Base-by-base conservation (phyloP, 1,284 basidiomycete species). In the Cryptococcus floricola region DNA sequence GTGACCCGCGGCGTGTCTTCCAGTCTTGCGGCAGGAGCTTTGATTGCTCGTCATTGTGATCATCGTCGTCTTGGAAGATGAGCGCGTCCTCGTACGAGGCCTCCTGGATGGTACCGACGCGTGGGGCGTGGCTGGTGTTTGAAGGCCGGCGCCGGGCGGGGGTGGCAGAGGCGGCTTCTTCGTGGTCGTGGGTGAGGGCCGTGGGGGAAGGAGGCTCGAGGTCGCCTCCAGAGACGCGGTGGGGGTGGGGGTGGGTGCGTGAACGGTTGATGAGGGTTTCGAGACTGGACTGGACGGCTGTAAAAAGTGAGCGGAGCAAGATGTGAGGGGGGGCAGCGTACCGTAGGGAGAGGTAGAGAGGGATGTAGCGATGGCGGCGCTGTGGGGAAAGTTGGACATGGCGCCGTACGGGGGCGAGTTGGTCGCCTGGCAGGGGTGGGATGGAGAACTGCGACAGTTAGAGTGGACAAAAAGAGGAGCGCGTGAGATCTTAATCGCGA, bases 251-350 rank as follows among this genome's bases (percentile, higher is more conserved):
- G 54, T 69, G 62, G 25, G 60, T 59, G 12, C 67, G 62, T 39
- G 70, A 69, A 38, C 67, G 69, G 38, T 66, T 64, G 54, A 77
- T 77, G 31, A 77, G 64, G 31, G 57, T 66, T 55, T 76, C 76
- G 42, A 77, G 68, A 48, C 74, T 74, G 47, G 62, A 66, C 47
- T 74, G 71, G 25, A 73, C 64, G 14, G 72, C 76, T 77, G 56
- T 10, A n/a, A n/a, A 41, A 41, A 41, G 51, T 23, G 51, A 37
- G 23, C 18, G 27, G 39, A 13, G 28, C 8, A 39, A 42, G 31
- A 25, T 44, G 25, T 13, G 37, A 37, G 38, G 28, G 13, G 34
- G 23, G 19, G 23, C 23, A 4, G 62, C 73, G 57, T 50, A 75
- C 73, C 70, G 61, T 63, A 74, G 1, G 74, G 72, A 16, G 72